phyloP scores from a whole-genome alignment of 129 eudicot species.

The Chrysanthemum lavandulifolium region DNA sequence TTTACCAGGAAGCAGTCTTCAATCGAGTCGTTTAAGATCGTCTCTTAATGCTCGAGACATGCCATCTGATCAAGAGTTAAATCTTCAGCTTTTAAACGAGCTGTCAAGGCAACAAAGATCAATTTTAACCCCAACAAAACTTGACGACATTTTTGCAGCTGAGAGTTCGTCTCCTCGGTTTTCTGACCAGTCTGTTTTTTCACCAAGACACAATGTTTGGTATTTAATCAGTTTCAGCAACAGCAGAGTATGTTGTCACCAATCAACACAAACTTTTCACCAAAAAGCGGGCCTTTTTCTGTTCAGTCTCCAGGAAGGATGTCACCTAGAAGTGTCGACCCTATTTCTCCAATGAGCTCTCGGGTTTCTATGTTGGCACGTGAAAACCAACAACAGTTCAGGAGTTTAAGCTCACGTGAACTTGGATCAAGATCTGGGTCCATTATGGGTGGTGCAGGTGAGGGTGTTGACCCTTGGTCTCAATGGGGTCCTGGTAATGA shows the following conservation, averaged over 20 bases:
- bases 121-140: constrained; percentile 59
- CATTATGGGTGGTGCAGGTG: constrained; percentile 35
- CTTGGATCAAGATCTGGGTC: constrained; percentile 56
- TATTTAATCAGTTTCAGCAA: constrained; percentile 79
- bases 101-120: constrained; percentile 48
- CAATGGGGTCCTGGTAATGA: constrained; percentile 54
- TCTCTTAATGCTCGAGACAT: constrained; percentile 76
- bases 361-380: constrained; percentile 57
- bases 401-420: constrained; percentile 82
- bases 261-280: constrained; percentile 65
- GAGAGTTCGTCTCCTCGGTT: constrained; percentile 65
- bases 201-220: constrained; percentile 58
- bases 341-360: constrained; percentile 78
- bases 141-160: constrained; percentile 63
- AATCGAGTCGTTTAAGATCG: constrained; percentile 75
- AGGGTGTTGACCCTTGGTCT: constrained; percentile 41
- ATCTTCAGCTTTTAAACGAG: constrained; percentile 53
- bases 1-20: constrained; percentile 69
- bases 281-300: constrained; percentile 45
- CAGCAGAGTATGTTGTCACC: constrained; percentile 74
- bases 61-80: constrained; percentile 44
- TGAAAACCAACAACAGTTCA: constrained; percentile 62
- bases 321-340: constrained; percentile 77
- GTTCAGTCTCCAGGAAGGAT: constrained; percentile 60
- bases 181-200: constrained; percentile 58